A percentile compares a stretch with the other conserved stretches of the same genome.
These are phyloP conservation scores for Linum tenue DNA, from an alignment of 345 rosid genomes.

Conservation along the genomic window DNA sequence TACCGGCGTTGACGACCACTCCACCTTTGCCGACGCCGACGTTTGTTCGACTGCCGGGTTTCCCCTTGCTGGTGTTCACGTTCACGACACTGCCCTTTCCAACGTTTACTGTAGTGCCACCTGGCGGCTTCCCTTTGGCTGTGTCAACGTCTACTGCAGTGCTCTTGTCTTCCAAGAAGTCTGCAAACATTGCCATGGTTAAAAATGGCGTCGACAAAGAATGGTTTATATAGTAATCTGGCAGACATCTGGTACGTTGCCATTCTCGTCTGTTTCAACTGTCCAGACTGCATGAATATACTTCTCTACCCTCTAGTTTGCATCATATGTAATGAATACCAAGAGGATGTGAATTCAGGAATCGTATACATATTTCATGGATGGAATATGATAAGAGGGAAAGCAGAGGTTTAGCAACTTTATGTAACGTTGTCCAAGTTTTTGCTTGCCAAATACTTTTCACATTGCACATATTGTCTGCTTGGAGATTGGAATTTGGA, in stretches of 20 bases:
- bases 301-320: no score
- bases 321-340: no score
- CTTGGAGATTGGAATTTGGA: background rate
- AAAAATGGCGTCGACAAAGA: background rate
- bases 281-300: no score
- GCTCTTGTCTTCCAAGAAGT: conserved; percentile 47
- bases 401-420: no score
- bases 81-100: conserved; percentile 42
- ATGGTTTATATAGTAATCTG: background rate
- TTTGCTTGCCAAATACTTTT: no score
- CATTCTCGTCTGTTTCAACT: no score
- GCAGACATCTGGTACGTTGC: no score
- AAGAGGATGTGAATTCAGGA: no score
- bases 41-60: conserved; percentile 36
- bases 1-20: background rate
- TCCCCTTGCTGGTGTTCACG: conserved; percentile 33
- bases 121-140: conserved; percentile 15
- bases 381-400: no score
- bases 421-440: no score
- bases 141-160: conserved; percentile 18
- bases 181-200: conserved; percentile 22
- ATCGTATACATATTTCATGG: no score
- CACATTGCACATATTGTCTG: no score
- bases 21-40: conserved; percentile 40
- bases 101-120: conserved; percentile 18